Base-by-base conservation (phyloP, 2,329 filamentous ascomycete species). In the Paecilomyces fulvus region DNA sequence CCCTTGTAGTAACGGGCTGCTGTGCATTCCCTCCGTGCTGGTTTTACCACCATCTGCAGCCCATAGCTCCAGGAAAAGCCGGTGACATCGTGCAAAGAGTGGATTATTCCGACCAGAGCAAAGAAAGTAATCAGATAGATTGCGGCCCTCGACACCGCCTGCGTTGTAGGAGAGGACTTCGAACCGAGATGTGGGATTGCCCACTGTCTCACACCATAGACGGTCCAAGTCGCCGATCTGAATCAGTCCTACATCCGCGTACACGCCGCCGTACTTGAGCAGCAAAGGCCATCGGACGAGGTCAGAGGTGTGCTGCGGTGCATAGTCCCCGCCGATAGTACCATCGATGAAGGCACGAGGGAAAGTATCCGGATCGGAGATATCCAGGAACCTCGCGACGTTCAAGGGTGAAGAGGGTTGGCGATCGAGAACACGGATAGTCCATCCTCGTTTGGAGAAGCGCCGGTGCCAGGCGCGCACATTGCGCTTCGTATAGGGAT, bases 231-330 rank as follows among this genome's bases (percentile, higher is more conserved):
- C 80, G 6, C 81, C 81, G 58, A 84, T 83, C 57, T 80, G 78
- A 58, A 84, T 73, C 59, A 82, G 65, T 0, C 82, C 81, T 0
- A 81, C 81, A 60, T 84, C 82, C 0, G 80, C 77, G 61, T 83
- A 85, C 0, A 83, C 74, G 28, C 82, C 82, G 51, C 82, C 82
- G 60, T 83, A 81, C 55, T 69, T 75, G 10, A 83, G 71, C n/a
- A 85, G 67, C 11, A 84, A 69, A 2, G 82, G 82, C 61, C 73
- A 83, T 0, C 82, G 77, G 3, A 84, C 79, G 1, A 85, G 76
- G 58, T 85, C 83, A 0, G 80, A 83, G 0, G 74, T 79, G 62
- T 84, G 81, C 61, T 84, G 81, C 2, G 70, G 67, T 0, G 75
- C 76, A 64, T 81, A 82, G 8, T 68, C 67, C 12, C 82, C 81